Base-by-base conservation (phyloP, 164 flowering plant genomes). In the Nymphaea colorata region DNA sequence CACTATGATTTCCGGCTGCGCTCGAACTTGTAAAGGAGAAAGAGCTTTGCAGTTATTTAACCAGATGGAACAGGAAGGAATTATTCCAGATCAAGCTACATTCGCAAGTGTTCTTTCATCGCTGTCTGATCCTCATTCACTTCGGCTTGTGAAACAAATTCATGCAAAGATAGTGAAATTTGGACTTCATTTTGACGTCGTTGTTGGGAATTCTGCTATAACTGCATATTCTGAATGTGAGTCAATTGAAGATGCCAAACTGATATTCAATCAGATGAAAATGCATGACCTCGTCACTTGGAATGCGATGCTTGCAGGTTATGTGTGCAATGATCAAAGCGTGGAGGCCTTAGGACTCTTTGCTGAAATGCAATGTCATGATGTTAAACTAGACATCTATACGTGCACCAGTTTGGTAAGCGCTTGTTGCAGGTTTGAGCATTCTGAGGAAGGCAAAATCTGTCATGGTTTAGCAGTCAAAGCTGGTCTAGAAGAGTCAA, bases 251-350 rank as follows among this genome's bases (percentile, higher is more conserved):
- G 84, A 83, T 73, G 83, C 93, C 2, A 65, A 77, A 69, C 77
- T 61, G 61, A 72, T 87, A 59, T 93, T 90, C 76, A 74, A 77
- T 65, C 59, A 74, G 57, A 73, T 77, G 64, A 67, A 59, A 70
- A 36, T 42, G 3, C 75, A 75, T 25, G 95, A 93, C 78, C 69
- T 85, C 70, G 93, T 93, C 53, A 80, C 91, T 3, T 88, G 89
- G 90, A 93, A 90, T 68, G 83, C 95, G 18, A 87, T 90, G 93
- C 66, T 93, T 3, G 89, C 86, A 2, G 93, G 91, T 59, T 90
- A 79, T 76, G 76, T 81, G 12, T 68, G 64, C 6, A 83, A 83
- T 74, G 69, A 71, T 65, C 71, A 64, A 66, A 80, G 72, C 59
- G 67, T 60, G 2, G 71, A 42, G 70, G 90, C 87, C 15, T 68